Conservation (phyloP, 371 early-diverging fungal species). For the Circinella umbellata region DNA sequence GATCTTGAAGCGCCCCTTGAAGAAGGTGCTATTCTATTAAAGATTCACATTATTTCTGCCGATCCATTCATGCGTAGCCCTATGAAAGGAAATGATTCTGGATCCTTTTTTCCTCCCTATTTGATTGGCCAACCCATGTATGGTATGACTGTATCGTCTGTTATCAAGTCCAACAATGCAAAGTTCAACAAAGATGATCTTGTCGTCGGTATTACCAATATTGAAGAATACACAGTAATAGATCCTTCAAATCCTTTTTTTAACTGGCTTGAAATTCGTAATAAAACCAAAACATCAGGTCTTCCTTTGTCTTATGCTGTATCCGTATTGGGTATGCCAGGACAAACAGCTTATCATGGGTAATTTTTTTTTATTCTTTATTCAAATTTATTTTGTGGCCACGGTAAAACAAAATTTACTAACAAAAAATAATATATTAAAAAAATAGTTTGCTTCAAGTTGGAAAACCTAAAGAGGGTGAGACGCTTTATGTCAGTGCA, state of each 20-base stretch:
- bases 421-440: background rate
- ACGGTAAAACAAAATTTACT: background rate
- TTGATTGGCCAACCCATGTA: conserved; percentile 59
- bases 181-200: conserved; percentile 64
- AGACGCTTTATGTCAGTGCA: conserved; percentile 57
- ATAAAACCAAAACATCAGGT: conserved; percentile 41
- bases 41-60: conserved; percentile 43
- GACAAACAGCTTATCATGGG: conserved; percentile 53
- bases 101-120: conserved; percentile 62
- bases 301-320: conserved; percentile 59
- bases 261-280: conserved; percentile 29
- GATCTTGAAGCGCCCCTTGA: conserved; percentile 50
- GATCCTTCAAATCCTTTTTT: conserved; percentile 27
- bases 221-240: conserved; percentile 62
- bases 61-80: conserved; percentile 66
- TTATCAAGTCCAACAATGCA: conserved; percentile 58
- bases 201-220: conserved; percentile 61
- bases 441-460: conserved; percentile 18
- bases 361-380: background rate
- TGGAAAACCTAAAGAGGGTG: conserved; percentile 47
- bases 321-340: conserved; percentile 62
- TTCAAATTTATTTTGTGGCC: too few species aligned
- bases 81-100: conserved; percentile 54
- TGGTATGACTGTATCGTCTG: conserved; percentile 63
- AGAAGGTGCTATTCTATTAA: conserved; percentile 61